phyloP scores from a whole-genome alignment of 2,329 filamentous ascomycete species.

The Periconia digitata region DNA sequence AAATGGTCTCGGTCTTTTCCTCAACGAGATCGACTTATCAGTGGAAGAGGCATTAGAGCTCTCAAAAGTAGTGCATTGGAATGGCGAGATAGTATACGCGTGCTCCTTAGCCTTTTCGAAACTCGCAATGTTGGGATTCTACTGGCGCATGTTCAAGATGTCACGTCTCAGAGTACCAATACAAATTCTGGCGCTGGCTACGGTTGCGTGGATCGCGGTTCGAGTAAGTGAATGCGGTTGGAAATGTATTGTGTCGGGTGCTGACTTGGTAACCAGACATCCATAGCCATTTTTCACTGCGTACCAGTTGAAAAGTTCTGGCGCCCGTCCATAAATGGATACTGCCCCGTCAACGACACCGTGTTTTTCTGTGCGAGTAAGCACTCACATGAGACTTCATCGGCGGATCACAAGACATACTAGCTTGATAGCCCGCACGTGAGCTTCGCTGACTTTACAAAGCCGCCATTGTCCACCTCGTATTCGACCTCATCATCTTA shows the following conservation, averaged over 20 bases:
- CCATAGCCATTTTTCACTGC: conserved; percentile 39
- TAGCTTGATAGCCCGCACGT: too few relatives aligned
- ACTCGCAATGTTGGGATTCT: conserved; percentile 19
- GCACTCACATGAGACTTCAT: too few relatives aligned
- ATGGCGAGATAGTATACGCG: conserved; percentile 11
- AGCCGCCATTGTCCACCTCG: conserved; percentile 33
- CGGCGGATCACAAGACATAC: too few relatives aligned
- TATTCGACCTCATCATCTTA: conserved; percentile 38
- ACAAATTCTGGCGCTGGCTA: conserved; percentile 5
- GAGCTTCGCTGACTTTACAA: too few relatives aligned
- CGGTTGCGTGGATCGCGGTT: conserved; percentile 13
- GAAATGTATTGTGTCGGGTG: too few relatives aligned
- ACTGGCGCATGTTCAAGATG: conserved; percentile 21
- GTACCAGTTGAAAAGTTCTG: conserved; percentile 38
- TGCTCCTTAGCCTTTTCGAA: conserved; percentile 15
- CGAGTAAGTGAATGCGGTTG: too few relatives aligned
- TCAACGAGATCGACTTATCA: conserved; percentile 5
- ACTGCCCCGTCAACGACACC: conserved; percentile 34
- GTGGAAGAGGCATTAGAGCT: conserved; percentile 1
- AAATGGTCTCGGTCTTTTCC: conserved; percentile 11
- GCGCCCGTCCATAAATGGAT: conserved; percentile 25
- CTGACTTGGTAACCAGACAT: too few relatives aligned
- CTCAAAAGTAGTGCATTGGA: conserved; percentile 12
- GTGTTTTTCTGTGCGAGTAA: conserved; percentile 39
- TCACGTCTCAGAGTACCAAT: conserved; percentile 16